Base-by-base conservation (phyloP, 139 green algal species). In the Volvox reticuliferus region DNA sequence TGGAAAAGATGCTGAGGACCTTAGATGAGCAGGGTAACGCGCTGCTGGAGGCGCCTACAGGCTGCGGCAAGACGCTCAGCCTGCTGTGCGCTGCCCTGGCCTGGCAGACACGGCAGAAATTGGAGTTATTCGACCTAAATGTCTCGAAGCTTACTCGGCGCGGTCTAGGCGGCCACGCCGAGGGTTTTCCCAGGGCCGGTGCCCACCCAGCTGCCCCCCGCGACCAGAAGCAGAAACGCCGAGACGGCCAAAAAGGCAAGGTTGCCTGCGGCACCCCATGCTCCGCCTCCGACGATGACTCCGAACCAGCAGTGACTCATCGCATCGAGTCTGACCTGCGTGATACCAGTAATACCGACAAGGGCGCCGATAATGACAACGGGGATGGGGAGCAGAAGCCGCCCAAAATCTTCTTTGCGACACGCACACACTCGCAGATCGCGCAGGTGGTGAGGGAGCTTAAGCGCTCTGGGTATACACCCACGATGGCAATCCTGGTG, bases 351-450 rank as follows among this genome's bases (percentile, higher is more conserved):
- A 73, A 26, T 55, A 14, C 44, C 44, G 44, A 55, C 5, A 55
- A 55, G 44, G 44, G 44, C 44, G 44, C 44, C 6, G 12, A 73
- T 28, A 16, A 73, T 12, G 65, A 73, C 65, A 28, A 16, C 65
- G 65, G 24, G 12, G 21, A 73, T 24, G 12, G 24, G 12, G 21
- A 5, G 9, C n/a, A 28, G 30, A 92, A 89, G 80, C 35, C 75
- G 55, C 93, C 93, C 12, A 93, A 93, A 19, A 97, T 99, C 24
- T 98, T 95, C 87, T 99, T 98, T 77, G 95, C 95, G 63, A 98
- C 97, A 0, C 92, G 98, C 28, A 99, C 98, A 19, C 98, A 99
- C 91, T 97, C 94, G 32, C 98, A 99, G 95, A 98, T 99, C n/a
- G 95, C 95, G 1, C 98, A 99, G 95, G 97, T 99, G 12, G 95